These are phyloP conservation scores for Phytophthora crassamura DNA, from an alignment of 352 stramenopile species.

Conservation along the genomic window DNA sequence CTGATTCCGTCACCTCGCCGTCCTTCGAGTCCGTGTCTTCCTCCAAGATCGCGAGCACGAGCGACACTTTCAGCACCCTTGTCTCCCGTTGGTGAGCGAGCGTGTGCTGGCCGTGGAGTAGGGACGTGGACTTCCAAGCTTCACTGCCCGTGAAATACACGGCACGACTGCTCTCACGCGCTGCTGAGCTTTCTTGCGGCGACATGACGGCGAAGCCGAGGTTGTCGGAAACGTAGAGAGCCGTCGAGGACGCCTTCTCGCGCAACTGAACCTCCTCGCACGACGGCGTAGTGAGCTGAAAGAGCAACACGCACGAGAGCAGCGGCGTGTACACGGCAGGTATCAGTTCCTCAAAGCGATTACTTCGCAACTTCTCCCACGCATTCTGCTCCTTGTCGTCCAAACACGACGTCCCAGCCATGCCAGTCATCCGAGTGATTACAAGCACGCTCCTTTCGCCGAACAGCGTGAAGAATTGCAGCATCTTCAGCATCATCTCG, in stretches of 20 bases:
- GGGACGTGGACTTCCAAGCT: slow-evolving; percentile 43
- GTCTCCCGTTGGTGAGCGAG: slow-evolving; percentile 31
- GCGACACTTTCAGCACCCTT: slow-evolving; percentile 43
- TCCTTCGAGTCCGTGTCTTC: slow-evolving; percentile 33
- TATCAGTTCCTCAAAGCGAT: slow-evolving; percentile 41
- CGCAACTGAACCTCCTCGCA: slow-evolving; percentile 51
- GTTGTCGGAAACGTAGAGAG: slow-evolving; percentile 40
- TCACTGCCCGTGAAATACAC: slow-evolving; percentile 38
- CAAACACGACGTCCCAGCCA: slow-evolving; percentile 22
- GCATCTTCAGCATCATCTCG: slow-evolving; percentile 52
- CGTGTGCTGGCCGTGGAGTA: slow-evolving; percentile 32
- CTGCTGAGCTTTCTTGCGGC: slow-evolving; percentile 30
- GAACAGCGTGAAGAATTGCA: slow-evolving; percentile 69
- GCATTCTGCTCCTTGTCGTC: slow-evolving; percentile 45
- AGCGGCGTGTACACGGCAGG: slow-evolving; percentile 42
- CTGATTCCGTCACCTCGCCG: slow-evolving; percentile 23
- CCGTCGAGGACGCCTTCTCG: slow-evolving; percentile 42
- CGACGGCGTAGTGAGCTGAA: slow-evolving; percentile 44
- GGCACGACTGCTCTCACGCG: slow-evolving; percentile 38
- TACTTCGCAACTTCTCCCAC: slow-evolving; percentile 47
- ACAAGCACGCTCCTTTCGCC: slow-evolving; percentile 55
- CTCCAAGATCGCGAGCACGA: slow-evolving; percentile 43
- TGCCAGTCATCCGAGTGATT: slow-evolving; percentile 44
- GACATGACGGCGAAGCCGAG: slow-evolving; percentile 52
- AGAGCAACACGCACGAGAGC: slow-evolving; percentile 46